Conservation (phyloP, 345 rosid genomes). For the Psidium friedrichsthalianum region DNA sequence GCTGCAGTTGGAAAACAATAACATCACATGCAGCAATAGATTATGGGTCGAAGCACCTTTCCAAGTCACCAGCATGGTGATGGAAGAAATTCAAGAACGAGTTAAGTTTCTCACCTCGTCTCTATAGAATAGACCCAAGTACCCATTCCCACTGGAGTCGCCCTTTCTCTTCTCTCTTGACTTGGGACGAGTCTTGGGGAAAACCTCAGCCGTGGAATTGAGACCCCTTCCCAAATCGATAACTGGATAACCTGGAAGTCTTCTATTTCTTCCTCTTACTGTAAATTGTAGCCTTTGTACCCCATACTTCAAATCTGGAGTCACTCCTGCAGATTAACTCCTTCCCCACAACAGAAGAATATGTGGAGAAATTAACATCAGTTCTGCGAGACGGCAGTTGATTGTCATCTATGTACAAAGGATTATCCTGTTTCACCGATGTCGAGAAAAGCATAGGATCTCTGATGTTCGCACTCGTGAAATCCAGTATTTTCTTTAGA, state of each 20-base stretch:
- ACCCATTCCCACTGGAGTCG: conserved; percentile 36
- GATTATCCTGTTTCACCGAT: conserved; percentile 37
- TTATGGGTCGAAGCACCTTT: background rate
- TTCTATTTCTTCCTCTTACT: conserved; percentile 66
- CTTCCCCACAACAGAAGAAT: conserved; percentile 72
- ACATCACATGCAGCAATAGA: background rate
- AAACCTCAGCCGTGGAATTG: conserved; percentile 31
- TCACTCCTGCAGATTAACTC: conserved; percentile 66
- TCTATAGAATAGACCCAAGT: conserved; percentile 41
- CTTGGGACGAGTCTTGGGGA: conserved; percentile 26
- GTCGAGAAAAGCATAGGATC: conserved; percentile 70
- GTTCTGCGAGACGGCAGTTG: conserved; percentile 81
- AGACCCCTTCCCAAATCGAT: conserved; percentile 50
- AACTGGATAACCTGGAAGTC: conserved; percentile 54
- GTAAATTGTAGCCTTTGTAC: conserved; percentile 67
- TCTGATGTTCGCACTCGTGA: conserved; percentile 51
- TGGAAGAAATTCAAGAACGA: background rate
- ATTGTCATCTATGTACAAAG: conserved; percentile 47
- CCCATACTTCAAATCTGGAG: conserved; percentile 94
- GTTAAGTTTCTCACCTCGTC: conserved; percentile 58
- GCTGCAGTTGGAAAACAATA: conserved; percentile 25
- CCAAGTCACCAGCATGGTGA: background rate
- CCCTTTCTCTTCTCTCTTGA: conserved; percentile 14
- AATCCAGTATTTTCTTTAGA: conserved; percentile 72
- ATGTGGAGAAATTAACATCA: conserved; percentile 72